A percentile compares a stretch with the other conserved stretches of the same genome.
Evolutionary conservation across 2,329 filamentous ascomycete species (phyloP).

Genomic region (Verticillium longisporum): DNA sequence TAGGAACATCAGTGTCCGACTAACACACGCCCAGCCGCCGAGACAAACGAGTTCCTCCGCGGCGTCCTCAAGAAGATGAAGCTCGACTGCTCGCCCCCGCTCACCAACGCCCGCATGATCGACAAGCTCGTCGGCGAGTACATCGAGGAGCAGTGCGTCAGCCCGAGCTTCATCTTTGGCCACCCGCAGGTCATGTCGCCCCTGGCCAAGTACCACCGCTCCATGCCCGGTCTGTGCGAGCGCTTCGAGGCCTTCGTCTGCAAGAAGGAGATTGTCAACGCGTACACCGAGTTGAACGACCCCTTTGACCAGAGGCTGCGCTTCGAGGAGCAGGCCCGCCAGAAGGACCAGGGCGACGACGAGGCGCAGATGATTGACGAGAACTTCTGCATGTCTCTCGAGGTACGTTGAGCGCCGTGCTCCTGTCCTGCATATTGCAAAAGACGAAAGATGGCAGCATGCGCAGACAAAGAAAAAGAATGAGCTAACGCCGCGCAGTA

Average conservation of each 20-base stretch:
- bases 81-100: slow-evolving; percentile 80
- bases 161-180: slow-evolving; percentile 64
- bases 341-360: slow-evolving; percentile 95
- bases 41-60: slow-evolving; percentile 85
- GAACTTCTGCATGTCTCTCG: slow-evolving; percentile 85
- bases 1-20: neutral
- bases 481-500: slow-evolving; percentile 34
- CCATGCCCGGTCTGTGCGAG: slow-evolving; percentile 79
- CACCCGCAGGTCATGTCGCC: slow-evolving; percentile 62
- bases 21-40: slow-evolving; percentile 36
- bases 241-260: slow-evolving; percentile 96
- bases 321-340: slow-evolving; percentile 70
- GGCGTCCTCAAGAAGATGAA: slow-evolving; percentile 80
- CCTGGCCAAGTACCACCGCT: slow-evolving; percentile 89
- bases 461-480: neutral
- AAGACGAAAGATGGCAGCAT: too few relatives aligned
- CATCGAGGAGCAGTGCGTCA: slow-evolving; percentile 89
- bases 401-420: slow-evolving; percentile 30
- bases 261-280: slow-evolving; percentile 96
- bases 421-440: too few relatives aligned
- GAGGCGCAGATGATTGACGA: slow-evolving; percentile 95
- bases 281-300: slow-evolving; percentile 93
- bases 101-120: slow-evolving; percentile 93
- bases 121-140: slow-evolving; percentile 93
- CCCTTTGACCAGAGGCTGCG: slow-evolving; percentile 89